These are phyloP conservation scores for Psilocybe subaeruginosa DNA, from an alignment of 768 basidiomycete genomes.

Conservation along the genomic window DNA sequence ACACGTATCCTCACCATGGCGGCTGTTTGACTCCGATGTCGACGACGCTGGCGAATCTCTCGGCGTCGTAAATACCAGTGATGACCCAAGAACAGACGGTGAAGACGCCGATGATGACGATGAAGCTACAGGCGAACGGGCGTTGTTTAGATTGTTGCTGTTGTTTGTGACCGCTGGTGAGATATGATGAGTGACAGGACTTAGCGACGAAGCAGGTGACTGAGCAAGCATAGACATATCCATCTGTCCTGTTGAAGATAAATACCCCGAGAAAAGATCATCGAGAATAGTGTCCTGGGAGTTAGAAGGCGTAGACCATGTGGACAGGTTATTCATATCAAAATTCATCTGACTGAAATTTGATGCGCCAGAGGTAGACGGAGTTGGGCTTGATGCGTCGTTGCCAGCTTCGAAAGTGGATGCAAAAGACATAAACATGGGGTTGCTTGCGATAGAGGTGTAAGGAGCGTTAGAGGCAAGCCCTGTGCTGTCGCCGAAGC, in stretches of 20 bases:
- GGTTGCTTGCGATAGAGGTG: constrained; percentile 83
- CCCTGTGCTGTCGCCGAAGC: constrained; percentile 55
- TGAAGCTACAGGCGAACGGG: constrained; percentile 21
- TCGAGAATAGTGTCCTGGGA: constrained; percentile 45
- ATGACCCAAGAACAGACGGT: constrained; percentile 32
- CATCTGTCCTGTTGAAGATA: constrained; percentile 28
- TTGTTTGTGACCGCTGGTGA: constrained; percentile 14
- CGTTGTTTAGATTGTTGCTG: neutral
- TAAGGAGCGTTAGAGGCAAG: constrained; percentile 53
- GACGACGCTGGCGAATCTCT: constrained; percentile 31
- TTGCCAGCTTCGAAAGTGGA: constrained; percentile 50
- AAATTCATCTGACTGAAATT: constrained; percentile 31
- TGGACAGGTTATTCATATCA: constrained; percentile 46
- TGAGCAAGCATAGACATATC: constrained; percentile 34
- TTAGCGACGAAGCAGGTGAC: constrained; percentile 48
- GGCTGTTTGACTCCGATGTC: constrained; percentile 16
- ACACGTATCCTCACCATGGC: constrained; percentile 33
- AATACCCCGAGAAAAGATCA: constrained; percentile 46
- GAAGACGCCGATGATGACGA: constrained; percentile 39
- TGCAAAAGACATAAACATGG: constrained; percentile 83
- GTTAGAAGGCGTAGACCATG: constrained; percentile 42
- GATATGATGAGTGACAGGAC: constrained; percentile 57
- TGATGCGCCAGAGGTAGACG: constrained; percentile 10
- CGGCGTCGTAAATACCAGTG: constrained; percentile 33
- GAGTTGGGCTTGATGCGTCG: constrained; percentile 17